Conservation (phyloP, 2,329 filamentous ascomycete genomes). For the Aspergillus sp. region DNA sequence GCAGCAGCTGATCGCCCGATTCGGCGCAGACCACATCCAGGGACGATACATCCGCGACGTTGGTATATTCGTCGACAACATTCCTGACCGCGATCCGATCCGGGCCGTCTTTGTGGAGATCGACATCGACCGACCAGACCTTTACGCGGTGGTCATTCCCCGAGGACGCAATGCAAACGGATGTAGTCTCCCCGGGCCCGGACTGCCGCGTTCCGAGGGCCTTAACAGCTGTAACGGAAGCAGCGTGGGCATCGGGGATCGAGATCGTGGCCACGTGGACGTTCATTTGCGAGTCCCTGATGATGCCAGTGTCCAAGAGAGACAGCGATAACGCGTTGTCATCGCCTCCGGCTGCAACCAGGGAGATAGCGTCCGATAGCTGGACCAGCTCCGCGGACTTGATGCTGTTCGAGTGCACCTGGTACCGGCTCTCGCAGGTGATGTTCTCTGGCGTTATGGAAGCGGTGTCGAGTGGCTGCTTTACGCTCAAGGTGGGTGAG, state of each 20-base stretch:
- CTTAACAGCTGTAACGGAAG: constrained; percentile 34
- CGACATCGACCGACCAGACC: constrained; percentile 30
- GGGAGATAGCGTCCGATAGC: constrained; percentile 24
- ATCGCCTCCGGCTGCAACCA: constrained; percentile 72
- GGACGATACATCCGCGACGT: constrained; percentile 48
- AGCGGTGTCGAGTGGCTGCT: constrained; percentile 14
- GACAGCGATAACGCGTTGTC: constrained; percentile 69
- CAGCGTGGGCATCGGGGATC: constrained; percentile 36
- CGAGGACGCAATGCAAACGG: constrained; percentile 26
- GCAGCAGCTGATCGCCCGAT: constrained; percentile 22
- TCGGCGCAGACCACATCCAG: constrained; percentile 31
- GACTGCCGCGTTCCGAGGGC: constrained; percentile 13
- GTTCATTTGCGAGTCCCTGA: constrained; percentile 4
- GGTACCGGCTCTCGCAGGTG: constrained; percentile 30
- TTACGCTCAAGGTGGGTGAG: constrained; percentile 10
- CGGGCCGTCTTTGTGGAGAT: constrained; percentile 10
- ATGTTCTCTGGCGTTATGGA: constrained; percentile 12
- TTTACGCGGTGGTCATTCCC: constrained; percentile 41
- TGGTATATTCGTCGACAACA: constrained; percentile 31
- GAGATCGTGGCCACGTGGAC: constrained; percentile 22
- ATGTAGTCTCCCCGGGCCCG: constrained; percentile 3
- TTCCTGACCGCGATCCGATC: constrained; percentile 17
- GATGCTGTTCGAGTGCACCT: constrained; percentile 71
- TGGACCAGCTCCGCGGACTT: constrained; percentile 44
- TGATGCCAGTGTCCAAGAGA: constrained; percentile 21